Percentiles rank a stretch among this genome's conserved stretches.
phyloP scores from a whole-genome alignment of 2,329 filamentous ascomycete species.

The Botryotinia narcissicola region DNA sequence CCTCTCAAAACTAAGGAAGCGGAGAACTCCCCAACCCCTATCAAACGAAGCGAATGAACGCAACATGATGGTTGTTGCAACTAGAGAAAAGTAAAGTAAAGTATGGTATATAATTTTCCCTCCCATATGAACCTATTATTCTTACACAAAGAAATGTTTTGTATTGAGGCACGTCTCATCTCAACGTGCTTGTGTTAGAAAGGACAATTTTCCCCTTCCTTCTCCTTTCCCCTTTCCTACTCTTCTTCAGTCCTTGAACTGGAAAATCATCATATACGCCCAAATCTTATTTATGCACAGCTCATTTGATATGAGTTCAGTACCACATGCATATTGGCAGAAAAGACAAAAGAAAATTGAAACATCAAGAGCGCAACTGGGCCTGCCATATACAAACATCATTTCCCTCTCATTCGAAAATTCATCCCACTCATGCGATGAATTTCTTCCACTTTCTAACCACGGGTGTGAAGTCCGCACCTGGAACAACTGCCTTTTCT shows the following conservation, averaged over 20 bases:
- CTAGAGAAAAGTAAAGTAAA: constrained; percentile 3
- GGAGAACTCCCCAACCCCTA: not conserved
- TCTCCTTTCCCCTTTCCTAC: not conserved
- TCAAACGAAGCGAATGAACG: constrained; percentile 14
- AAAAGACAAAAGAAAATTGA: constrained; percentile 11
- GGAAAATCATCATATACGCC: constrained; percentile 10
- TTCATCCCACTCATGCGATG: constrained; percentile 21
- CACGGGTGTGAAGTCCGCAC: not conserved
- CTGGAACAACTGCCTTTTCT: constrained; percentile 16
- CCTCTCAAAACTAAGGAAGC: not conserved
- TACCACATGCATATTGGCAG: not conserved
- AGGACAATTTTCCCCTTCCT: not conserved
- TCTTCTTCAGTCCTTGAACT: not conserved
- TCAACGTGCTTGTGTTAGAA: not conserved
- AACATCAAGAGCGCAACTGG: constrained; percentile 9
- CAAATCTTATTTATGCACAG: constrained; percentile 12
- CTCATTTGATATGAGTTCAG: not conserved
- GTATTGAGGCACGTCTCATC: constrained; percentile 6
- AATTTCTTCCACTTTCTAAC: constrained; percentile 27
- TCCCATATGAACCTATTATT: constrained; percentile 1
- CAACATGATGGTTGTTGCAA: not conserved
- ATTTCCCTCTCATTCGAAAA: not conserved
- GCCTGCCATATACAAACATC: constrained; percentile 19
- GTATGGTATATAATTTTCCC: constrained; percentile 15
- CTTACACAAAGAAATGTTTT: constrained; percentile 13